Evolutionary conservation across 2,329 filamentous ascomycete genomes (phyloP), one percentile per base, ranked within the genome.

Genomic region (Colletotrichum sp.): DNA sequence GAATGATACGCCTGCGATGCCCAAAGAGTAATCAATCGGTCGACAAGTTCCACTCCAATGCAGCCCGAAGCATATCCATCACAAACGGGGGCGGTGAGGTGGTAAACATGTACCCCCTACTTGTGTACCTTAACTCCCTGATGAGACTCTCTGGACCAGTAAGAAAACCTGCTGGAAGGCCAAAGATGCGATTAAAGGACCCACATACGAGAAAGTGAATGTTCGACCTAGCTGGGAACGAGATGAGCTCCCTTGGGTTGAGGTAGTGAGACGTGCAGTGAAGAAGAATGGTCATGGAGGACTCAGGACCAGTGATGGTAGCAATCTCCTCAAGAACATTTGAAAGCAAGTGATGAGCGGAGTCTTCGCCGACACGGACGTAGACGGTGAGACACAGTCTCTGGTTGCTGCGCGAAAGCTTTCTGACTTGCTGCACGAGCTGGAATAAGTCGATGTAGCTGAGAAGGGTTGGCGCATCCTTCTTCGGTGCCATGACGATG

Each of bases 51-150:
- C 54, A 68, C 61, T 74, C 58, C 6, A 74, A 51, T 13, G 58
- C 65, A 15, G 64, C 47, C 11, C 68, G 64, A 3, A 75, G 34
- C 71, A 76, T 74, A 12, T 70, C 69, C 66, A 74, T 66, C 5
- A 74, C 38, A 36, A 76, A 74, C 0, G 74, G 71, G 16, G 71
- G 71, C 21, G 66, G 65, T 9, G 74, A 70, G 3, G 74, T 70
- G 5, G 66, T 72, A 59, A 76, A 72, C 69, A 72, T 65, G 55
- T 72, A 73, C 2, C 63, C 74, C 3, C 74, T 59, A 13, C 74
- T 74, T 6, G 74, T 74, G 9, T 72, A 74, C 34, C 75, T 58
- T 12, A 76, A 63, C 58, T 76, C 75, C 13, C 59, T 58, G 13
- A 76, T 47, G 12, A 76, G 31, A 12, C 62, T 65, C 16, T 67